A percentile compares a stretch with the other conserved stretches of the same genome.
Conservation (phyloP, 306 rosid species). For the Ceratonia siliqua region DNA sequence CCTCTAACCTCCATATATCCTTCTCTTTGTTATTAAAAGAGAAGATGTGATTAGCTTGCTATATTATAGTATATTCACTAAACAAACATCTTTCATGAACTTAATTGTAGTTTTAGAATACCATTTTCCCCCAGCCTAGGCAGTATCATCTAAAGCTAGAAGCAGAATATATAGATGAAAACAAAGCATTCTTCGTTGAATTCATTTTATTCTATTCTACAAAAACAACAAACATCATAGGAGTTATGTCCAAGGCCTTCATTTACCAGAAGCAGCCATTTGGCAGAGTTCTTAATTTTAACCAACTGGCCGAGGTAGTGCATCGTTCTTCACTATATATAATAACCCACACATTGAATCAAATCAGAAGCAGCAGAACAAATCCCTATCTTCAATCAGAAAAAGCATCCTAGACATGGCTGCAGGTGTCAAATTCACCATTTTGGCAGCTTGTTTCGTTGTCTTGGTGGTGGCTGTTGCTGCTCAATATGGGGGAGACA, state of each 20-base stretch:
- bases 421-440: conserved; percentile 1
- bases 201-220: too few species aligned
- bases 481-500: conserved; percentile 11
- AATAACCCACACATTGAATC: not conserved
- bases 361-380: not conserved
- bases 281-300: not conserved
- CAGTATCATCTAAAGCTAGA: not conserved
- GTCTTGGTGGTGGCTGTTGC: conserved; percentile 29
- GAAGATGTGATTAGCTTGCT: not conserved
- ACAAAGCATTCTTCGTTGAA: not conserved
- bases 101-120: too few species aligned
- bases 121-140: too few species aligned
- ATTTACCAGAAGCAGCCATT: not conserved
- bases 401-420: conserved; percentile 19
- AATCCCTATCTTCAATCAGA: not conserved
- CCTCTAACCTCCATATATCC: too few species aligned
- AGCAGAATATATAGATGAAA: not conserved
- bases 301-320: not conserved
- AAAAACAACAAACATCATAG: not conserved
- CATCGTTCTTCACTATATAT: not conserved
- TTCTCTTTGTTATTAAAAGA: too few species aligned
- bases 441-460: conserved; percentile 34
- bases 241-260: not conserved
- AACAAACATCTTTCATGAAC: too few species aligned
- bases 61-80: too few species aligned